Evolutionary conservation across 2,329 filamentous ascomycete genomes (phyloP), one percentile per base, ranked within the genome.

Genomic region (Colletotrichum lindemuthianum): DNA sequence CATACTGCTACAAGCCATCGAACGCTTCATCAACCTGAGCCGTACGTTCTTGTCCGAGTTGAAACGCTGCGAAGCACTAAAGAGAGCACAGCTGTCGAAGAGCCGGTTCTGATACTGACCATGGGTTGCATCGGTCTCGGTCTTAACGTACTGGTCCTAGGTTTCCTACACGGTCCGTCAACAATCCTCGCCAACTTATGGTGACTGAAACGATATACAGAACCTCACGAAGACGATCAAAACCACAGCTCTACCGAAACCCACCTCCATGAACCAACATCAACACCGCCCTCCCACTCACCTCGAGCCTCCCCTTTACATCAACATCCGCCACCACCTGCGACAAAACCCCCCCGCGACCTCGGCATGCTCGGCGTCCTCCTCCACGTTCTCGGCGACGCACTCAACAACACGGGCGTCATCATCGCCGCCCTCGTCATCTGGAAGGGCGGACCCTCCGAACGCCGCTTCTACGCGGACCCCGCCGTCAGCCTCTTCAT

Each of bases 331-430:
- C 37, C 69, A 72, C 63, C 85, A 87, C 65, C 74, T 79, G 24
- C 81, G 80, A 3, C 85, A 87, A 68, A 75, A 1, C 24, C 74
- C 13, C 79, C 79, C 1, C 81, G 81, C 61, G 88, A 93, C 71
- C 79, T 93, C n/a, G 90, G 88, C 10, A 89, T 92, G 81, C 78
- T 91, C 66, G 90, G 88, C 2, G 90, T 92, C 1, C 72, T 93
- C 10, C 76, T 92, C 12, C 91, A 94, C 70, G 85, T 93, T 33
- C 71, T 91, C 3, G 88, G 90, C 37, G 91, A 94, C 70, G 89
- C 90, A 6, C 81, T 90, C 67, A 93, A 93, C 77, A 94, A 94
- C 69, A 74, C 93, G 10, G 90, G 90, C 9, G 90, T 94, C 64
- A 92, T 93, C 52, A 79, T 89, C 40, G 85, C 90, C 1, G 90